These are phyloP conservation scores for Tubosaeta brunneosetosa DNA, from an alignment of 768 basidiomycete species.

Conservation along the genomic window DNA sequence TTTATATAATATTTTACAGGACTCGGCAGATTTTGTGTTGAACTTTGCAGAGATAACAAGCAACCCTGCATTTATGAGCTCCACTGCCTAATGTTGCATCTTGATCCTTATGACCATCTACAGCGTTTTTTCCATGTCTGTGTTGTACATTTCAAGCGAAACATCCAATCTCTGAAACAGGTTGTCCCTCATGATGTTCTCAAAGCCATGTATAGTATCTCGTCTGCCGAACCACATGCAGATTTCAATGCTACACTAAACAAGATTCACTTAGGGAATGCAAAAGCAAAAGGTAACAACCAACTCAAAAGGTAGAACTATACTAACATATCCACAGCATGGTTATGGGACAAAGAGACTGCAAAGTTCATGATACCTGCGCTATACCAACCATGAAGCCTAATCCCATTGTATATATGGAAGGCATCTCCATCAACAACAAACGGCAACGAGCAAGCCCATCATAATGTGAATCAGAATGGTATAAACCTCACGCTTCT, in stretches of 20 bases:
- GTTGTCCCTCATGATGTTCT: accelerated
- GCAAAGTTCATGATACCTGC: neutral
- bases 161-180: neutral
- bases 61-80: neutral
- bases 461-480: conserved; percentile 5
- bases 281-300: too few relatives aligned
- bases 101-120: conserved; percentile 7
- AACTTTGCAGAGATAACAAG: neutral
- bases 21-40: conserved; percentile 4
- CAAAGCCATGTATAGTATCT: neutral
- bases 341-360: conserved; percentile 1
- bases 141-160: neutral
- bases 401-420: neutral
- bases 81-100: accelerated
- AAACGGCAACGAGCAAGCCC: conserved; percentile 10
- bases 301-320: too few relatives aligned
- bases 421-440: conserved; percentile 7
- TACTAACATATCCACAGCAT: too few relatives aligned
- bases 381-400: neutral
- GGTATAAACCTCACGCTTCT: conserved; percentile 4
- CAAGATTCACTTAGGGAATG: neutral
- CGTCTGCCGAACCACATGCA: neutral
- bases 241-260: neutral
- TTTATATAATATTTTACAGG: conserved; percentile 2
- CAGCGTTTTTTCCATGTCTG: neutral